Percentiles rank a stretch among this genome's conserved stretches.
These are phyloP conservation scores for Neofusicoccum parvum DNA, from an alignment of 2,329 filamentous ascomycete species.

Conservation along the genomic window DNA sequence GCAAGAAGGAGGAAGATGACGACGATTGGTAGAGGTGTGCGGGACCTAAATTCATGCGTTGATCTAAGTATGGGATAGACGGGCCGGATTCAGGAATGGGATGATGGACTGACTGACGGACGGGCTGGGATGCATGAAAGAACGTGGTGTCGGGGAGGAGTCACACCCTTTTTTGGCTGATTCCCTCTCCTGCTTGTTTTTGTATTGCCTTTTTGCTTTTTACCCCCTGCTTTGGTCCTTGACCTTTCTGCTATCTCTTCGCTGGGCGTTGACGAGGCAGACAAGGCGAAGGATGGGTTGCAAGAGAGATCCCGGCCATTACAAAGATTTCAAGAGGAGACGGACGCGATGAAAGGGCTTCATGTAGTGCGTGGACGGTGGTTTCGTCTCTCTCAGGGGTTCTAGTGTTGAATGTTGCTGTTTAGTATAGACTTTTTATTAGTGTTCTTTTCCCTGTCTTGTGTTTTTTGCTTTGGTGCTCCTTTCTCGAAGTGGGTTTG, in stretches of 20 bases:
- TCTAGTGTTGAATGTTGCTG: not conserved
- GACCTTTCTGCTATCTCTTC: not conserved
- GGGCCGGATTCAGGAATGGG: not conserved
- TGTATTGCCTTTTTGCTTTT: not conserved
- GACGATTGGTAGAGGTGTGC: conserved; percentile 36
- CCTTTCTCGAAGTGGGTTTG: too few species aligned
- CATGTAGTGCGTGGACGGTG: not conserved
- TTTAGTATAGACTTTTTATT: conserved; percentile 7
- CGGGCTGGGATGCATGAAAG: not conserved
- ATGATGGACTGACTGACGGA: not conserved
- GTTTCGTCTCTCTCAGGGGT: too few species aligned
- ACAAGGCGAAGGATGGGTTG: not conserved
- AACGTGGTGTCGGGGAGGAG: not conserved
- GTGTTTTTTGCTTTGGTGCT: not conserved
- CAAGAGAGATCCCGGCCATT: not conserved
- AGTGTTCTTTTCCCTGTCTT: not conserved
- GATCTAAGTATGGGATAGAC: not conserved
- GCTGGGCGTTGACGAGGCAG: conserved; percentile 1
- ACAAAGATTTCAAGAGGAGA: not conserved
- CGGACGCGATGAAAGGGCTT: not conserved
- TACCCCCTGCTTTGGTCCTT: not conserved
- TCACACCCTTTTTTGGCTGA: not conserved
- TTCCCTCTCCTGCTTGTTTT: not conserved
- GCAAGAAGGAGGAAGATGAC: conserved; percentile 38
- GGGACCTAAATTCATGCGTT: not conserved